These are phyloP conservation scores for Sporisorium sorghi DNA, from an alignment of 1,284 basidiomycete species.

Conservation along the genomic window DNA sequence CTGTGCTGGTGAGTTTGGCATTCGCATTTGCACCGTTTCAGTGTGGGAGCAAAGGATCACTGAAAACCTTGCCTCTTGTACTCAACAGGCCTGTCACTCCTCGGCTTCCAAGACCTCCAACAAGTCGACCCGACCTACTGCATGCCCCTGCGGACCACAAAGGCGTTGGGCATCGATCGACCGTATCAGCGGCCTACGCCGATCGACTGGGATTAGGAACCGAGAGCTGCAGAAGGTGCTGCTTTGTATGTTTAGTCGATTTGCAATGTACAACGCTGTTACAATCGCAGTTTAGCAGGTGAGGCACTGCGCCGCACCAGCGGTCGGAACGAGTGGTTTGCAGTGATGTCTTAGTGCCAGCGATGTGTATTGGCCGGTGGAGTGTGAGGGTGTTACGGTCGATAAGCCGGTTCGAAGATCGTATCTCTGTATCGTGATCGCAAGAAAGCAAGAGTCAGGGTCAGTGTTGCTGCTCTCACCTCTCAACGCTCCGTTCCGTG, in stretches of 20 bases:
- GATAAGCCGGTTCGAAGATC: background rate
- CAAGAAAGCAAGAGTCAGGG: too few relatives aligned
- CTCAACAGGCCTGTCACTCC: slow-evolving; percentile 84
- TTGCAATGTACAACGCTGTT: background rate
- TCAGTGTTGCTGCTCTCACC: too few relatives aligned
- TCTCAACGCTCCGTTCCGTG: too few relatives aligned
- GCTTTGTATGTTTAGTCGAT: too few relatives aligned
- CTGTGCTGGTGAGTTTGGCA: slow-evolving; percentile 78
- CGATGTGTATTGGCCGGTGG: background rate
- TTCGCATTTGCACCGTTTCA: background rate
- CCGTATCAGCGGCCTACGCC: slow-evolving; percentile 42
- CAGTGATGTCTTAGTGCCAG: background rate
- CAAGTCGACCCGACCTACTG: slow-evolving; percentile 95
- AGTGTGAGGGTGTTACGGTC: slow-evolving; percentile 4
- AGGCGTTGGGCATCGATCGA: slow-evolving; percentile 52
- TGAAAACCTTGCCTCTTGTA: background rate
- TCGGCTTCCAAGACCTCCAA: slow-evolving; percentile 85
- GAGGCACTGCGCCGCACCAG: too few relatives aligned
- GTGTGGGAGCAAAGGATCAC: too few relatives aligned
- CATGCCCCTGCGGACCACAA: slow-evolving; percentile 84
- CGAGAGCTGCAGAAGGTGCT: background rate
- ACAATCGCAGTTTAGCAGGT: too few relatives aligned
- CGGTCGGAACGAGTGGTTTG: background rate
- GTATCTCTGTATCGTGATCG: slow-evolving; percentile 11
- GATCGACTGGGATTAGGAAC: slow-evolving; percentile 20